Base-by-base conservation (phyloP, 2,329 filamentous ascomycete species). In the Ceratocystis cubensis region DNA sequence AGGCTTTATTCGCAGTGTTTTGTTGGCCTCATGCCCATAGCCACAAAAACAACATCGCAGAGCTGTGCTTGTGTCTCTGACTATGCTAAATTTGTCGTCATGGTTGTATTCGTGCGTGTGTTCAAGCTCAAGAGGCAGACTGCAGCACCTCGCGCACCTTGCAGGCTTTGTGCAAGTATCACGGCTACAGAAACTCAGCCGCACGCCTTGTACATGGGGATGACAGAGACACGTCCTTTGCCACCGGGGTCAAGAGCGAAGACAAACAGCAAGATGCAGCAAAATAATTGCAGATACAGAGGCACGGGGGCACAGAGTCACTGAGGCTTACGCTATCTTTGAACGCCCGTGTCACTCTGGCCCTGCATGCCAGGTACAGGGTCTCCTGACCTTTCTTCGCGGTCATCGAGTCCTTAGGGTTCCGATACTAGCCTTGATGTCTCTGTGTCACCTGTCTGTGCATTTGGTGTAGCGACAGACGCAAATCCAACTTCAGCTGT, bases 151-250 rank as follows among this genome's bases (percentile, higher is more conserved):
- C 56, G 28, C 30, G 56, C 25, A 59, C 25, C 28, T 59, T 30
- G 28, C 17, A 37, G 56, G 13, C 28, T 37, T n/a, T 59, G 28
- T 59, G 17, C 56, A 30, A 59, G 56, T 33, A 37, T 37, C 56
- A 59, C 56, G 30, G 56, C 28, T 59, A 59, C 56, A 59, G 56
- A 59, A 59, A 59, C 56, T 59, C 56, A 59, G 56, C 56, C 30
- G 56, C 56, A 59, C 30, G 17, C 28, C 56, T 59, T 37, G 56
- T 59, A 30, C n/a, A 7, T 37, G 28, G 56, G 56, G 28, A 37
- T 37, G 30, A 8, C 56, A 59, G 28, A 59, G 28, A 59, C 28
- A 59, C 33, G 28, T 37, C 30, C 25, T 17, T 59, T 59, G 56
- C 30, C 30, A 59, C 28, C 8, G 17, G 37, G 37, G 56, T n/a